These are phyloP conservation scores for Zymoseptoria brevis DNA, from an alignment of 2,329 filamentous ascomycete species.

Conservation along the genomic window DNA sequence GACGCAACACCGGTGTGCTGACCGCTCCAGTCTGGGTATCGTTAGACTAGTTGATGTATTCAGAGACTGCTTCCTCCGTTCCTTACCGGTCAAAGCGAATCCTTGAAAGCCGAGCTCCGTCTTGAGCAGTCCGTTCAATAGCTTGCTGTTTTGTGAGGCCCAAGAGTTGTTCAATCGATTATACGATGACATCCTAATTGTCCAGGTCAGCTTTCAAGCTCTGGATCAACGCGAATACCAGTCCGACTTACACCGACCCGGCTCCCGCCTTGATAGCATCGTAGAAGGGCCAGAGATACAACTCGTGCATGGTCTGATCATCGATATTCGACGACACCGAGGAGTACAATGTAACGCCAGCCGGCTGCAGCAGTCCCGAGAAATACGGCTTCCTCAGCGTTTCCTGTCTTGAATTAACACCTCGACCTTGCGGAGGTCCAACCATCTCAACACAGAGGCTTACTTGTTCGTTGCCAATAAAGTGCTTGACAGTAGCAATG, in stretches of 20 bases:
- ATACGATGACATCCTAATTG: slow-evolving; percentile 61
- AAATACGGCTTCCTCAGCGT: slow-evolving; percentile 20
- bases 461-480: slow-evolving; percentile 41
- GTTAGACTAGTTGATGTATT: background rate
- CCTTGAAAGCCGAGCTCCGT: slow-evolving; percentile 43
- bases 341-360: slow-evolving; percentile 17
- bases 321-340: slow-evolving; percentile 53
- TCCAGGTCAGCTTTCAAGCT: too few relatives aligned
- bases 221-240: too few relatives aligned
- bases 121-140: slow-evolving; percentile 59
- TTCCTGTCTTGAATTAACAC: slow-evolving; percentile 3
- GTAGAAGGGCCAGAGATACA: slow-evolving; percentile 38
- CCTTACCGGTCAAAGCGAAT: slow-evolving; percentile 33
- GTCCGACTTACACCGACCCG: slow-evolving; percentile 29
- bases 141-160: slow-evolving; percentile 56
- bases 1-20: slow-evolving; percentile 26
- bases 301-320: slow-evolving; percentile 48
- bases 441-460: background rate
- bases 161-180: slow-evolving; percentile 64
- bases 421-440: background rate
- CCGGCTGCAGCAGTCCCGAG: slow-evolving; percentile 12
- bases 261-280: slow-evolving; percentile 44
- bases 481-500: slow-evolving; percentile 29
- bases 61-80: too few relatives aligned
- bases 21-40: slow-evolving; percentile 36